Evolutionary conservation across 2,329 filamentous ascomycete genomes (phyloP).

Genomic region (Apiospora hydei): DNA sequence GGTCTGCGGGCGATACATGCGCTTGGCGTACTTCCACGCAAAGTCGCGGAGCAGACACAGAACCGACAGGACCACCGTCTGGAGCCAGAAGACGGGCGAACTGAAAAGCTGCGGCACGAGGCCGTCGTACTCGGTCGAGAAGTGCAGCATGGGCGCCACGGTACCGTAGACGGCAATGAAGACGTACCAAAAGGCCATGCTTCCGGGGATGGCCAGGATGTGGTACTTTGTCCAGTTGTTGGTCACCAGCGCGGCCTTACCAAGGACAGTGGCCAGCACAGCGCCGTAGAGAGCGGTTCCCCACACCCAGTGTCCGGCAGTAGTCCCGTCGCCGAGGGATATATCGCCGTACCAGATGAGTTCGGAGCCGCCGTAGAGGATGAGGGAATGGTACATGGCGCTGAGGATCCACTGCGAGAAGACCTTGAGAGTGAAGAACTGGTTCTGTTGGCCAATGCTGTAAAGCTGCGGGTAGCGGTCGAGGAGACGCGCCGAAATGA

Average conservation of each 20-base stretch:
- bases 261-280: slow-evolving; percentile 89
- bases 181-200: slow-evolving; percentile 87
- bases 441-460: slow-evolving; percentile 87
- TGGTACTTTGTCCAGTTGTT: slow-evolving; percentile 99
- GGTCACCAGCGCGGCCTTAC: slow-evolving; percentile 92
- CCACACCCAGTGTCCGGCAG: slow-evolving; percentile 97
- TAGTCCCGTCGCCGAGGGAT: slow-evolving; percentile 78
- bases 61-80: slow-evolving; percentile 80
- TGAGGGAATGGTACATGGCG: slow-evolving; percentile 92
- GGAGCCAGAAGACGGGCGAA: slow-evolving; percentile 89
- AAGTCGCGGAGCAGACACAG: slow-evolving; percentile 89
- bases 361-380: slow-evolving; percentile 87
- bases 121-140: slow-evolving; percentile 86
- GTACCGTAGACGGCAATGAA: slow-evolving; percentile 89
- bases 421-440: slow-evolving; percentile 91
- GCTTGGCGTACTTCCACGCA: slow-evolving; percentile 95
- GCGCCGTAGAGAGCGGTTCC: slow-evolving; percentile 93
- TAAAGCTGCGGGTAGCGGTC: slow-evolving; percentile 98
- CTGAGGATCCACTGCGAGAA: slow-evolving; percentile 94
- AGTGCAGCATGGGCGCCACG: slow-evolving; percentile 80
- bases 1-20: slow-evolving; percentile 94
- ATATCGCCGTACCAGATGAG: slow-evolving; percentile 85
- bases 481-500: slow-evolving; percentile 90
- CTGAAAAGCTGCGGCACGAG: slow-evolving; percentile 82
- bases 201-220: slow-evolving; percentile 92